Evolutionary conservation across 2,329 filamentous ascomycete genomes (phyloP).

Genomic region (Pestalotiopsis sp.): DNA sequence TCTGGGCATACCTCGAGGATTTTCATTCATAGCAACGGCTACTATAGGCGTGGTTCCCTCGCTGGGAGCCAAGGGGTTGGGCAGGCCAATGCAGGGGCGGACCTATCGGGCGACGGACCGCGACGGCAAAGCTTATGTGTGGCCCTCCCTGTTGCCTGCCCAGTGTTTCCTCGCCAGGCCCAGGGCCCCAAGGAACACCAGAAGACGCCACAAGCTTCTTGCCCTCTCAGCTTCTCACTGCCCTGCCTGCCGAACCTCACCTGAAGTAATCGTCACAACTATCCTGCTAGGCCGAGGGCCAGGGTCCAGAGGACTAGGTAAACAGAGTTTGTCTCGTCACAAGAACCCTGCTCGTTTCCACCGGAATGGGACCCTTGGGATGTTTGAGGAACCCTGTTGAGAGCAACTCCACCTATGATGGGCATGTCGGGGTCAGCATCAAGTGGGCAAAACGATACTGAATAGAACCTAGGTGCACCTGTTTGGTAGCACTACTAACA

Average conservation of each 20-base stretch:
- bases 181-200: background rate
- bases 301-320: background rate
- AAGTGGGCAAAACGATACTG: constrained; percentile 3
- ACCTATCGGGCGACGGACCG: background rate
- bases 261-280: background rate
- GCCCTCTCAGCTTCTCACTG: background rate
- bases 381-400: constrained; percentile 6
- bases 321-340: background rate
- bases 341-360: constrained; percentile 12
- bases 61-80: background rate
- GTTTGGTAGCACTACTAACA: background rate
- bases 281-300: background rate
- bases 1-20: background rate
- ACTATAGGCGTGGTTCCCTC: background rate
- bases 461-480: background rate
- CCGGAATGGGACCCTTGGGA: constrained; percentile 16
- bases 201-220: background rate
- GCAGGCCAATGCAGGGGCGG: background rate
- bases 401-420: background rate
- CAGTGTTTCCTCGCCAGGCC: too few species aligned
- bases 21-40: background rate
- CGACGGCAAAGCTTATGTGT: background rate
- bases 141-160: background rate
- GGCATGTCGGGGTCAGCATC: background rate
- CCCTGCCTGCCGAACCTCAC: background rate